phyloP scores from a whole-genome alignment of 2,329 filamentous ascomycete genomes.

The Didymella lethalis region DNA sequence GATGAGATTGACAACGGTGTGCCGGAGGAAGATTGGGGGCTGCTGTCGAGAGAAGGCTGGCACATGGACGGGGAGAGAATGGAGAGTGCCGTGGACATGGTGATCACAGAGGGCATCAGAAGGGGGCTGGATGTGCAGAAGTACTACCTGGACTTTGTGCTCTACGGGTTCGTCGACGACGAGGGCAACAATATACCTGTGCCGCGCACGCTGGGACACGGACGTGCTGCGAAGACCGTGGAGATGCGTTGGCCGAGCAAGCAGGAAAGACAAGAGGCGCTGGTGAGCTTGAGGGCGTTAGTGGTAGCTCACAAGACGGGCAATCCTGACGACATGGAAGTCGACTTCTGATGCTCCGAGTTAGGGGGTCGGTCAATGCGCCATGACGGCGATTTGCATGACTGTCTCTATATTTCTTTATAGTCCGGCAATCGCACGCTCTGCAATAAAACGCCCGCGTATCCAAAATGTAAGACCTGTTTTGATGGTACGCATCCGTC shows the following conservation, averaged over 20 bases:
- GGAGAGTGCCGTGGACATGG: conserved; percentile 36
- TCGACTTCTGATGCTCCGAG: neutral
- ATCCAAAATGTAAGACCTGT: too few relatives aligned
- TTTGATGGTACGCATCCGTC: too few relatives aligned
- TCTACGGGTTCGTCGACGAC: conserved; percentile 68
- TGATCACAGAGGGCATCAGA: conserved; percentile 61
- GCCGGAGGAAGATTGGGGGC: conserved; percentile 45
- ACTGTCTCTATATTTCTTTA: neutral
- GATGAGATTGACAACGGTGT: conserved; percentile 37
- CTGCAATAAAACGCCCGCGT: too few relatives aligned
- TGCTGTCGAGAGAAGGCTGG: conserved; percentile 53
- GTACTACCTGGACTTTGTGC: conserved; percentile 64
- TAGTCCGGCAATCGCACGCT: neutral
- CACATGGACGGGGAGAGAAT: conserved; percentile 67
- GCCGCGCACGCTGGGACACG: conserved; percentile 60
- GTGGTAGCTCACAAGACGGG: neutral
- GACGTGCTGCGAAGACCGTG: conserved; percentile 48
- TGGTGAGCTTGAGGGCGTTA: neutral
- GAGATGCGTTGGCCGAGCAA: conserved; percentile 12
- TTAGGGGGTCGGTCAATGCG: neutral
- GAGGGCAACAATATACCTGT: conserved; percentile 58
- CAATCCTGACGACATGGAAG: neutral
- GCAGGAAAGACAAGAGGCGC: neutral
- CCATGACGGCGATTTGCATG: neutral
- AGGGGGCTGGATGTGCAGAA: conserved; percentile 63